Evolutionary conservation across 208 protist species (phyloP), one percentile per base, ranked within the genome.

Genomic region (Leishmania aethiopica): DNA sequence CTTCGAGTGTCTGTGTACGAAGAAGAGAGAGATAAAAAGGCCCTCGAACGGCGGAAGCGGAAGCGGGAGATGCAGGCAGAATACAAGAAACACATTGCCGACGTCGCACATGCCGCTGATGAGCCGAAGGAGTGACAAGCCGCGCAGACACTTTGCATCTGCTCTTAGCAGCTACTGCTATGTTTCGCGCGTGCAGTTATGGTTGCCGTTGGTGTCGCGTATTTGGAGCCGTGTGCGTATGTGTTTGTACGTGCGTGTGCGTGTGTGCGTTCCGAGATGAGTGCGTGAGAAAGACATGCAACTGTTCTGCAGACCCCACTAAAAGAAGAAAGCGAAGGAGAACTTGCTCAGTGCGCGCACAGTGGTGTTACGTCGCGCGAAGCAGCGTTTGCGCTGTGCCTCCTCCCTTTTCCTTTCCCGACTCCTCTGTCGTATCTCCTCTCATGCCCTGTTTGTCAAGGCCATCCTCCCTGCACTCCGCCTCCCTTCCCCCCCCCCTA

Each of bases 1-100:
- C 86, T 97, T n/a, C 86, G 90, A 25, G 91, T 97, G 2, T 89
- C 92, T 0, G 94, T 97, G 62, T 97, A 96, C 82, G 92, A 97
- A 73, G 92, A 96, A 84, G 84, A 87, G 10, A 32, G 90, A 62
- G 94, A 97, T 74, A 93, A 91, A 60, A 93, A 86, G 74, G 92
- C 92, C 25, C 81, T 97, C 17, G 92, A 97, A 64, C 81, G 92
- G 69, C 81, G 91, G 55, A 97, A 97, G 81, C 88, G 94, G 35
- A 90, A 91, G 71, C 86, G 94, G 1, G 94, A 96, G 55, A 88
- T 92, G 73, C 91, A 94, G 76, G 87, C 86, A 0, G 92, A 96
- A 79, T 97, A 96, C 83, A 96, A 93, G 55, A 89, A 87, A 35
- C 93, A 95, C 84, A 89, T 97, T 64, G 79, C 87, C 6, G 87